Conservation (phyloP, 208 protist species). For the Leishmania gerbilli region DNA sequence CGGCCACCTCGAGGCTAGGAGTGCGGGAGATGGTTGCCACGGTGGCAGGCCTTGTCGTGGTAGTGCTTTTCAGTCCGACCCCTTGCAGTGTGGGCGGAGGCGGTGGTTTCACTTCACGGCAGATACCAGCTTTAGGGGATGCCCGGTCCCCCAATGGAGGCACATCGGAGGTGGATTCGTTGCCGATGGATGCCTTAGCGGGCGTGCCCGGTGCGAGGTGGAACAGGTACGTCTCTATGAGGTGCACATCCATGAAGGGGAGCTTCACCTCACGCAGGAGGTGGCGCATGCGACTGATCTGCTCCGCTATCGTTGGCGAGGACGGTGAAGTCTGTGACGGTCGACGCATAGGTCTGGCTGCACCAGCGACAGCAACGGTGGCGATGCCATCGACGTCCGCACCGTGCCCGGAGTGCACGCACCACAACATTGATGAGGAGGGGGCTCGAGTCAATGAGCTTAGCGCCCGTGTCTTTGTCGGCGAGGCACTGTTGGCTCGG, state of each 20-base stretch:
- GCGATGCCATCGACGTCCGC: neutral
- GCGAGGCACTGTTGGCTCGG: neutral
- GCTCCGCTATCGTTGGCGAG: neutral
- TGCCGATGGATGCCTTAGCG: neutral
- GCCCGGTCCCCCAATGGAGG: neutral
- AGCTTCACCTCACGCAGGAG: constrained; percentile 23
- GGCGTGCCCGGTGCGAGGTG: neutral
- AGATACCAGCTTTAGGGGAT: neutral
- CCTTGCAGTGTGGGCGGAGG: neutral
- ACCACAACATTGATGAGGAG: neutral
- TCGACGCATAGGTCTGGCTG: neutral
- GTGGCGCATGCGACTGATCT: constrained; percentile 4
- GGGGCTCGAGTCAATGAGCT: neutral
- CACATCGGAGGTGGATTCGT: neutral
- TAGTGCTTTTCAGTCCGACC: neutral
- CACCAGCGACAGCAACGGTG: neutral
- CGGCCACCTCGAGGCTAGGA: neutral
- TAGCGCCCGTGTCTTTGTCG: neutral
- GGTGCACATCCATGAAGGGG: constrained; percentile 11
- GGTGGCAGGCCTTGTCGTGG: neutral
- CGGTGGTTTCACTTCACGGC: neutral
- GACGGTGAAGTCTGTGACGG: neutral
- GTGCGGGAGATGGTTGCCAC: neutral
- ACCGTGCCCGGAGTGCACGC: neutral
- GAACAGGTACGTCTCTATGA: constrained; percentile 9